Base-by-base conservation (phyloP, 2,329 filamentous ascomycete species). In the Stromatinia cepivora region DNA sequence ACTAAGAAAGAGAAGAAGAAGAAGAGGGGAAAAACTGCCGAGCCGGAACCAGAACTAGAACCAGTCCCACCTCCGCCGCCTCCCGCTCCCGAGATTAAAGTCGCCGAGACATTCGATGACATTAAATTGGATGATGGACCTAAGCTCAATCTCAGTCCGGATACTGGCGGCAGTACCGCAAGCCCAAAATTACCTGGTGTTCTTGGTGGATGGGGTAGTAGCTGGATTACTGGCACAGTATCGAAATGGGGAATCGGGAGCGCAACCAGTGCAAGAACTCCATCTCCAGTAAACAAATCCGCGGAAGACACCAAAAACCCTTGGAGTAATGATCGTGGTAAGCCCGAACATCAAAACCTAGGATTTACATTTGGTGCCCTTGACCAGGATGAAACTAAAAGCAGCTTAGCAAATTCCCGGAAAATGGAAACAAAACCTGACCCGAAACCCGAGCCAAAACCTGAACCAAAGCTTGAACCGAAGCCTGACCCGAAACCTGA, bases 101-200 rank as follows among this genome's bases (percentile, higher is more conserved):
- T 84, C 9, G 54, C 36, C 56, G 84, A 86, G 69, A 80, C 84
- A n/a, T 92, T 92, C 73, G 84, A 91, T 57, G 89, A 92, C 39
- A 87, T 93, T 73, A 90, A 87, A 75, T 79, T 92, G 36, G 85
- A 88, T 72, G 88, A 90, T 69, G 83, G 81, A n/a, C 86, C 87
- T 1, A 85, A 86, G 68, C 76, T 88, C 8, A 86, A 88, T 71
- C 76, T 88, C 20, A 84, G 82, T 70, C 84, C 88, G 74, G 84
- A 84, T 63, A 77, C 81, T n/a, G 79, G 77, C 34, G 80, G 80
- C 46, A 81, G 81, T 50, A 69, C 28, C 42, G 53, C 76, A 77
- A 17, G 54, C 28, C 45, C 57, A 50, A 85, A 85, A 72, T 76
- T 79, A 52, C 73, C 78, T 75, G 59, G 79, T 77, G 74, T 79